phyloP scores from a whole-genome alignment of 2,329 filamentous ascomycete species.

The Neonectria hederae region DNA sequence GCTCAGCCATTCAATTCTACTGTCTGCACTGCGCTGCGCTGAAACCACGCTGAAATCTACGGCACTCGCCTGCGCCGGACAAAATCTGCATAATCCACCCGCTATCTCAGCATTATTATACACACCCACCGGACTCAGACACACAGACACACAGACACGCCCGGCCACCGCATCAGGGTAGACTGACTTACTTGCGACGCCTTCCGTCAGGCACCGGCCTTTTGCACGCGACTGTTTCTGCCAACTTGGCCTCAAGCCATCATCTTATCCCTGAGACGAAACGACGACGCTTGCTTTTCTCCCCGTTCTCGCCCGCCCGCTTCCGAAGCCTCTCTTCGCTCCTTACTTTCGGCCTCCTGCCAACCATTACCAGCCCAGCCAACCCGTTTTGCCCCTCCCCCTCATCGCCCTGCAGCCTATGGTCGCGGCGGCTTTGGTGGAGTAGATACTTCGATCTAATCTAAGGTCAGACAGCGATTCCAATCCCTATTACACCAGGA shows the following conservation, averaged over 20 bases:
- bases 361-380: background rate
- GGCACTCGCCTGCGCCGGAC: slow-evolving; percentile 5
- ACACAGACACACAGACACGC: slow-evolving; percentile 3
- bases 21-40: background rate
- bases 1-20: background rate
- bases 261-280: slow-evolving; percentile 3
- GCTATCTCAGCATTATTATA: background rate
- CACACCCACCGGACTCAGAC: background rate
- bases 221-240: slow-evolving; percentile 6
- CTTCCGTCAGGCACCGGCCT: slow-evolving; percentile 14
- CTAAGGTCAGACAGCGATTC: background rate
- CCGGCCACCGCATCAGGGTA: slow-evolving; percentile 3
- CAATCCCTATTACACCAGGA: background rate
- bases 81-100: background rate
- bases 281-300: slow-evolving; percentile 1
- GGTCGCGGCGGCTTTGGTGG: slow-evolving; percentile 13
- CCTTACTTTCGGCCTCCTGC: slow-evolving; percentile 6
- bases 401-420: slow-evolving; percentile 12
- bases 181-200: slow-evolving; percentile 21
- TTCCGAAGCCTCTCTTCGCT: slow-evolving; percentile 2
- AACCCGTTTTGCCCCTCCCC: slow-evolving; percentile 19
- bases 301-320: slow-evolving; percentile 1
- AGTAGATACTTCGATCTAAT: slow-evolving; percentile 10
- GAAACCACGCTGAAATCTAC: background rate
- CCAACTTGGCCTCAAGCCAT: slow-evolving; percentile 18